Conservation (phyloP, 2,329 filamentous ascomycete genomes). For the Elsinoe arachidis region DNA sequence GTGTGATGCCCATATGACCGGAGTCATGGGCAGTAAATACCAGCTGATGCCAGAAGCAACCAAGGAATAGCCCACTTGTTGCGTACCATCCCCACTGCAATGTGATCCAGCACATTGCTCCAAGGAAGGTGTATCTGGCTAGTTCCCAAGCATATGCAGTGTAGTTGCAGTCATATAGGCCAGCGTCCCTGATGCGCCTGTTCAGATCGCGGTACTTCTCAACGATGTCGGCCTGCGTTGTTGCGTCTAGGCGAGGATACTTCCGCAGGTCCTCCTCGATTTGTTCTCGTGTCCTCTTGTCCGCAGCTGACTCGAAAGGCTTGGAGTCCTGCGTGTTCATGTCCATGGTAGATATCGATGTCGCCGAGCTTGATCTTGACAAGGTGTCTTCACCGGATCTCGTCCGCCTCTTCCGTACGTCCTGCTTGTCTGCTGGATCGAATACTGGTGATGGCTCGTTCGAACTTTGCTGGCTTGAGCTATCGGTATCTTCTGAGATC, state of each 20-base stretch:
- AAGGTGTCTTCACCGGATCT: slow-evolving; percentile 9
- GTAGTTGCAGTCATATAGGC: slow-evolving; percentile 80
- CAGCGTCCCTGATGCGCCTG: slow-evolving; percentile 60
- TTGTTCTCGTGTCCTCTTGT: slow-evolving; percentile 64
- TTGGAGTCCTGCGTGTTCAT: slow-evolving; percentile 27
- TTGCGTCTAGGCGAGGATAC: slow-evolving; percentile 68
- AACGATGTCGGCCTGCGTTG: slow-evolving; percentile 67
- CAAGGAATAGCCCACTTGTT: slow-evolving; percentile 66
- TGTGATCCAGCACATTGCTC: slow-evolving; percentile 48
- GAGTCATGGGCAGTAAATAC: slow-evolving; percentile 92
- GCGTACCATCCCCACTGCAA: slow-evolving; percentile 36
- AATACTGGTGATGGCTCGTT: slow-evolving; percentile 50
- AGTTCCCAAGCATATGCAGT: slow-evolving; percentile 67
- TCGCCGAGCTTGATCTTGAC: slow-evolving; percentile 44
- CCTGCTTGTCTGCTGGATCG: slow-evolving; percentile 39
- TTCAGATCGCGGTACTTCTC: slow-evolving; percentile 74
- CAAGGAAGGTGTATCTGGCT: slow-evolving; percentile 62
- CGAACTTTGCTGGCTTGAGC: slow-evolving; percentile 48
- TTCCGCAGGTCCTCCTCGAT: slow-evolving; percentile 67
- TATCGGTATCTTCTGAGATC: slow-evolving; percentile 26
- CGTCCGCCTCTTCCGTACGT: slow-evolving; percentile 14
- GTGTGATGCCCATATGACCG: slow-evolving; percentile 95
- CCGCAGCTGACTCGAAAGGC: slow-evolving; percentile 45
- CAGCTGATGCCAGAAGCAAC: slow-evolving; percentile 86
- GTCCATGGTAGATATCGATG: slow-evolving; percentile 50